Evolutionary conservation across 2,329 filamentous ascomycete genomes (phyloP).

Genomic region (Cordyceps cateniannulata): DNA sequence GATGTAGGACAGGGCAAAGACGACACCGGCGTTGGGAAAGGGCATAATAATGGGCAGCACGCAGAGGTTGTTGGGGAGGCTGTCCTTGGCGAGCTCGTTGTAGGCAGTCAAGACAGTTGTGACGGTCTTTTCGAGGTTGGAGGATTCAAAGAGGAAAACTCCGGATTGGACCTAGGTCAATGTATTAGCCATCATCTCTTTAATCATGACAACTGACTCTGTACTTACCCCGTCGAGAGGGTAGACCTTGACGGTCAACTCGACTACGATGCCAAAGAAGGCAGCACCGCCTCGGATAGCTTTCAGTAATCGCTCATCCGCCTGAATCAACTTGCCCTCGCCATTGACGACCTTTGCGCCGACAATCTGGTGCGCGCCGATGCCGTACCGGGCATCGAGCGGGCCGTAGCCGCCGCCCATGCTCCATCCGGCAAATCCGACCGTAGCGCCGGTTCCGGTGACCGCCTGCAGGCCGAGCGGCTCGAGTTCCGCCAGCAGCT

Average conservation of each 20-base stretch:
- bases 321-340: constrained; percentile 22
- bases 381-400: constrained; percentile 21
- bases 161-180: constrained; percentile 12
- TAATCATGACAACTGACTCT: not conserved
- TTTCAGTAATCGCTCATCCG: constrained; percentile 22
- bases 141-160: constrained; percentile 25
- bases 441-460: constrained; percentile 17
- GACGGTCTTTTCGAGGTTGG: constrained; percentile 20
- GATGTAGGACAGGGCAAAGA: constrained; percentile 21
- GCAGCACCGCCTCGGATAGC: constrained; percentile 23
- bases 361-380: constrained; percentile 32
- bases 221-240: constrained; percentile 8
- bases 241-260: constrained; percentile 22
- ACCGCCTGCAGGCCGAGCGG: constrained; percentile 13
- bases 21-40: constrained; percentile 23
- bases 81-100: constrained; percentile 15
- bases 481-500: constrained; percentile 11
- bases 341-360: constrained; percentile 22
- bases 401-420: constrained; percentile 30
- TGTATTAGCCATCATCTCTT: not conserved
- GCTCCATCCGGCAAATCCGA: constrained; percentile 31
- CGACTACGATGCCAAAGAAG: constrained; percentile 22
- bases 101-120: constrained; percentile 20
- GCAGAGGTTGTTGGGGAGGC: constrained; percentile 18
- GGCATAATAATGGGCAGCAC: constrained; percentile 25